These are phyloP conservation scores for Neonothopanus nambi DNA, from an alignment of 1,284 basidiomycete genomes.

Conservation along the genomic window DNA sequence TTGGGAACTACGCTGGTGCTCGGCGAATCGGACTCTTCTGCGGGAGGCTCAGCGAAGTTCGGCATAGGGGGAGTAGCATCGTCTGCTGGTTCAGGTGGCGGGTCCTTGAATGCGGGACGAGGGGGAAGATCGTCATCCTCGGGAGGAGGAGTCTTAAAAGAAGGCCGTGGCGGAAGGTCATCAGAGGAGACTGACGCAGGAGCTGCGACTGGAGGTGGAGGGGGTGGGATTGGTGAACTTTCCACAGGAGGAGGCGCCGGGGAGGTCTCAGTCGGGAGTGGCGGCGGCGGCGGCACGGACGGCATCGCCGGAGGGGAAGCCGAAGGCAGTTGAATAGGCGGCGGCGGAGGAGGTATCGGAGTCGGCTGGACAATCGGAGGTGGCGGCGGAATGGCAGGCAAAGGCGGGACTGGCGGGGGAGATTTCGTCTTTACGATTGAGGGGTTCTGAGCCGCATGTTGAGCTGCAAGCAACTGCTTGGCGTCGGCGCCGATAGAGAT, in stretches of 20 bases:
- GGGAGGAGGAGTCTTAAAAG: conserved; percentile 53
- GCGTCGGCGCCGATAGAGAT: conserved; percentile 77
- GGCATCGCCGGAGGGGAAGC: conserved; percentile 20
- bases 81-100: conserved; percentile 33
- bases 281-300: conserved; percentile 34
- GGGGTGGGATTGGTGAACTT: not conserved
- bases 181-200: conserved; percentile 18
- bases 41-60: conserved; percentile 44
- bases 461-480: conserved; percentile 77
- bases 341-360: conserved; percentile 11
- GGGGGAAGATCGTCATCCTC: conserved; percentile 48
- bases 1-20: conserved; percentile 31
- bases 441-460: conserved; percentile 63
- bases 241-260: not conserved
- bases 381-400: conserved; percentile 24
- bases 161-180: conserved; percentile 43
- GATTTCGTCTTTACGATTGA: conserved; percentile 38
- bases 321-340: conserved; percentile 21
- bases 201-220: conserved; percentile 23
- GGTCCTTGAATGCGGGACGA: conserved; percentile 51
- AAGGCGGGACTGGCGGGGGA: conserved; percentile 35
- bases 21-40: conserved; percentile 35
- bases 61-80: conserved; percentile 40
- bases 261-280: conserved; percentile 14
- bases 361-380: conserved; percentile 18